These are phyloP conservation scores for Hypoxylon cercidicola DNA, from an alignment of 495 filamentous ascomycete species.

Conservation along the genomic window DNA sequence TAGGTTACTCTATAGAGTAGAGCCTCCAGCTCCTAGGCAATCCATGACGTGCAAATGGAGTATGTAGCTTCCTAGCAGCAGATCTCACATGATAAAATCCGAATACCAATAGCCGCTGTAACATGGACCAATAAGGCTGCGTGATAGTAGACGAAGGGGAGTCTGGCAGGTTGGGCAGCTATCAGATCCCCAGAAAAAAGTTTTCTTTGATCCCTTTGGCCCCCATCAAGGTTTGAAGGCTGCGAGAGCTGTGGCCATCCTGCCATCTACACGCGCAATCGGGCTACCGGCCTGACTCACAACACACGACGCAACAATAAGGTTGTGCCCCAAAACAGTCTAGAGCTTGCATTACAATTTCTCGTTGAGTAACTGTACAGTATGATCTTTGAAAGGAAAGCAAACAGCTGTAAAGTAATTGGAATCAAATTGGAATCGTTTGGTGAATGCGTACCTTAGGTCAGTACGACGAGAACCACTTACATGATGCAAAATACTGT, in stretches of 20 bases:
- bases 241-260: no score
- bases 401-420: no score
- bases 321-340: neutral
- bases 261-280: neutral
- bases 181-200: slow-evolving; percentile 19
- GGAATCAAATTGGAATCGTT: no score
- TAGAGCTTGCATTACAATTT: neutral
- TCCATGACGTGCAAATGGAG: slow-evolving; percentile 23
- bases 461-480: neutral
- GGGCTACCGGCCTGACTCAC: slow-evolving; percentile 31
- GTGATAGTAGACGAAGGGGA: slow-evolving; percentile 7
- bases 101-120: slow-evolving; percentile 29
- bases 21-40: slow-evolving; percentile 3
- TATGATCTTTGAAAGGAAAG: neutral
- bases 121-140: slow-evolving; percentile 18
- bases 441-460: no score
- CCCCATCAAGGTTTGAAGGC: slow-evolving; percentile 12
- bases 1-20: neutral
- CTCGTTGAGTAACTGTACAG: neutral
- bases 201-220: slow-evolving; percentile 11
- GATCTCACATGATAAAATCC: slow-evolving; percentile 24
- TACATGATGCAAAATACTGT: neutral
- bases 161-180: slow-evolving; percentile 36
- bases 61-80: neutral
- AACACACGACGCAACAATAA: neutral